Evolutionary conservation across 1,284 basidiomycete species (phyloP), one percentile per base, ranked within the genome.

Genomic region (Lignosus rhinocerotis): DNA sequence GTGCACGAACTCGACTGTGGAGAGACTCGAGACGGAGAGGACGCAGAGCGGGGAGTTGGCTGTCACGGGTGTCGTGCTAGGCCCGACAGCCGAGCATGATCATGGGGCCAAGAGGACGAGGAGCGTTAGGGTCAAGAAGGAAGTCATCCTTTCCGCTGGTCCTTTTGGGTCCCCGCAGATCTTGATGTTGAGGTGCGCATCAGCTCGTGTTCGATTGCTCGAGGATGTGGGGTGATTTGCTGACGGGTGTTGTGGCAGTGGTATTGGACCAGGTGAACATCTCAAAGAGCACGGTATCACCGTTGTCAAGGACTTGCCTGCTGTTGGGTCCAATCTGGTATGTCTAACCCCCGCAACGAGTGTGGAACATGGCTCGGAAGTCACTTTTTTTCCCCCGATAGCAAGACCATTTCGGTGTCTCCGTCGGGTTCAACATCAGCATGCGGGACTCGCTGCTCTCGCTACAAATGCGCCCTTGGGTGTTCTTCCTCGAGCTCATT

Each of bases 191-290:
- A 78, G 76, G 72, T 71, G 25, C 8, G 64, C 53, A 7, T 5
- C 30, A 12, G 30, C 42, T 25, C 17, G 21, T 25, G 1, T 33
- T 12, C 12, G 21, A 19, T 25, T 25, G 41, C 1, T 3, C n/a
- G 41, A 43, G 41, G 11, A 6, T 43, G 41, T 25, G 21, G 10
- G 6, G 10, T 10, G 43, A 10, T 10, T 10, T 30, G 43, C 16
- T 45, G 25, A 45, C 17, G 21, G 21, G 16, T 1, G 34, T 12
- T 12, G 17, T 17, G 12, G n/a, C 8, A 47, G 39, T 39, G 88
- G 88, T 4, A 71, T 88, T 17, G 87, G 87, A 0, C 80, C 84
- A 12, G 73, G 75, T 12, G 67, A 72, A 17, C 76, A 85, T n/a
- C 78, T 88, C 25, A 66, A 75, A 34, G 69, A 75, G 42, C 71